These are phyloP conservation scores for Begonia fuchsioides DNA, from an alignment of 306 rosid genomes.

Conservation along the genomic window DNA sequence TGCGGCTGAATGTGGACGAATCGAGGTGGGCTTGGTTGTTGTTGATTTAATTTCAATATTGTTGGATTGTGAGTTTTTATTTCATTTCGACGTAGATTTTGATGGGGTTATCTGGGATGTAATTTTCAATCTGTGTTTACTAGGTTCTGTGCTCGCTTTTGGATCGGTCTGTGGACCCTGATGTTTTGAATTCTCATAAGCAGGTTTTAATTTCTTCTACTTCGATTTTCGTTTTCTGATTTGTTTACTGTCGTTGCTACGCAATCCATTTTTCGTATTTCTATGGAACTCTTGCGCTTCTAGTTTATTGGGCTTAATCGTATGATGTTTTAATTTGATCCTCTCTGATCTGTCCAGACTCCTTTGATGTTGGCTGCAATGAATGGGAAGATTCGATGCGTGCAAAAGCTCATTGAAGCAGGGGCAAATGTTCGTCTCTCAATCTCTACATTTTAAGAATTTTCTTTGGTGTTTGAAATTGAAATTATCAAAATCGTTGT, in stretches of 20 bases:
- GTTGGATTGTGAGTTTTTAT: background rate
- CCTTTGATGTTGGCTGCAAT: constrained; percentile 84
- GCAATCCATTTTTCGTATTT: background rate
- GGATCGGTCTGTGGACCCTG: constrained; percentile 42
- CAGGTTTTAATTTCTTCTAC: constrained; percentile 26
- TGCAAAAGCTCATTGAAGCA: constrained; percentile 50
- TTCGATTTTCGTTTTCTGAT: background rate
- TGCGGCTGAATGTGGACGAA: constrained; percentile 68
- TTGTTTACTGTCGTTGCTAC: background rate
- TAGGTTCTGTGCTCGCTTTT: constrained; percentile 59
- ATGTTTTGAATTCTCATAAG: constrained; percentile 50
- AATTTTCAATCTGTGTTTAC: constrained; percentile 9
- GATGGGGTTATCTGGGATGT: constrained; percentile 8
- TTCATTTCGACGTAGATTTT: constrained; percentile 2
- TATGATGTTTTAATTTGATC: constrained; percentile 5
- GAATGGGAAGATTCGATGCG: constrained; percentile 59
- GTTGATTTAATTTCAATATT: background rate
- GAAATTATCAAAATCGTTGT: background rate
- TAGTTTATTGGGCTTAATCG: background rate
- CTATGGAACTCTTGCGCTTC: background rate
- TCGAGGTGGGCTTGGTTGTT: constrained; percentile 38
- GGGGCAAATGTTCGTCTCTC: constrained; percentile 68
- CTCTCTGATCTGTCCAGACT: constrained; percentile 29
- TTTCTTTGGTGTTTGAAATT: constrained; percentile 5
- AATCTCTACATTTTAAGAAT: constrained; percentile 1